A percentile compares a stretch with the other conserved stretches of the same genome.
These are phyloP conservation scores for Kodamaea neixiangensis DNA, from an alignment of 805 yeast species.

Conservation along the genomic window DNA sequence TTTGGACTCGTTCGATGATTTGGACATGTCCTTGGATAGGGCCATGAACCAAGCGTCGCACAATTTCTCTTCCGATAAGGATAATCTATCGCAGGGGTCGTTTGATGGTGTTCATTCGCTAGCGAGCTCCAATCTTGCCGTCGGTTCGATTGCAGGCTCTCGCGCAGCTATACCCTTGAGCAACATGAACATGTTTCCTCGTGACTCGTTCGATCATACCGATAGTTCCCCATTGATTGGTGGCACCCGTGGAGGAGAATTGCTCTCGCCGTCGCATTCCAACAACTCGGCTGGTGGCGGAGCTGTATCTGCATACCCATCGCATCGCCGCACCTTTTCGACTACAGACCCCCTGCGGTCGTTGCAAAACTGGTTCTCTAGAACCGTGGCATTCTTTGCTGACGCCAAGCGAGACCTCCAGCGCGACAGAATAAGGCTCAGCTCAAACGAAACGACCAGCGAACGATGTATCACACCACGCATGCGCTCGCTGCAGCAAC, in stretches of 20 bases:
- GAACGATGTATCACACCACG: conserved; percentile 46
- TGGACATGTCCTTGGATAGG: conserved; percentile 65
- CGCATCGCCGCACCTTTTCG: conserved; percentile 20
- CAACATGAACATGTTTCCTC: conserved; percentile 18
- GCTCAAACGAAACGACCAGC: conserved; percentile 9
- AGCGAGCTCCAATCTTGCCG: conserved; percentile 15
- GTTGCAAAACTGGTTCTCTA: conserved; percentile 3
- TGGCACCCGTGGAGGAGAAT: neutral
- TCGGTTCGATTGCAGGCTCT: conserved; percentile 1
- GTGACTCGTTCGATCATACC: conserved; percentile 13
- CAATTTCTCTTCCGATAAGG: conserved; percentile 30
- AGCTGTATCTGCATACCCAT: conserved; percentile 16
- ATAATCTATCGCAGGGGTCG: conserved; percentile 30
- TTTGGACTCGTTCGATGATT: conserved; percentile 52
- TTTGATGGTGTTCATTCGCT: conserved; percentile 22
- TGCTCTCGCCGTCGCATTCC: neutral
- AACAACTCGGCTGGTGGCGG: neutral
- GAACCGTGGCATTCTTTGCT: conserved; percentile 20
- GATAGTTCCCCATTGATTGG: conserved; percentile 35
- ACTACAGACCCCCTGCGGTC: neutral
- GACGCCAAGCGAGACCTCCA: conserved; percentile 28
- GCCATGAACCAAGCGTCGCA: conserved; percentile 57
- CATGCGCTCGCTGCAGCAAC: conserved; percentile 24
- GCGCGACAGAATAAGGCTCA: conserved; percentile 22
- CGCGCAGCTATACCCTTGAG: conserved; percentile 30